Evolutionary conservation across 2,329 filamentous ascomycete genomes (phyloP).

Genomic region (Ophidiomyces ophidiicola): DNA sequence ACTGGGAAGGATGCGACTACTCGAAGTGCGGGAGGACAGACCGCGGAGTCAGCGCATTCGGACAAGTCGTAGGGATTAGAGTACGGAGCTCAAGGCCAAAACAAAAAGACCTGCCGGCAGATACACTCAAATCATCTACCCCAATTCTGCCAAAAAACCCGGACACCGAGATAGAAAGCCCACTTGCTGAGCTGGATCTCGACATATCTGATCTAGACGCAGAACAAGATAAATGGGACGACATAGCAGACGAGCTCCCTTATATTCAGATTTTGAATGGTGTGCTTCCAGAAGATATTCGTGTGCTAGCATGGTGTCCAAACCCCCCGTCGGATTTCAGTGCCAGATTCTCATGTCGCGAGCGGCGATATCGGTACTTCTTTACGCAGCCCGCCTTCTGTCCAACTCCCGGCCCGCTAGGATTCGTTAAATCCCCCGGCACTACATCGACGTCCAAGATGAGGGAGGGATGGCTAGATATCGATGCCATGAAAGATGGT

Average conservation of each 20-base stretch:
- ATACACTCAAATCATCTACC: constrained; percentile 13
- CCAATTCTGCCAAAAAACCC: constrained; percentile 13
- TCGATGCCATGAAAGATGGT: constrained; percentile 71
- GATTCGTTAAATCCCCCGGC: constrained; percentile 31
- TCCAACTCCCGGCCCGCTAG: constrained; percentile 48
- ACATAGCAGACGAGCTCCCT: constrained; percentile 65
- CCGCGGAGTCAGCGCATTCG: constrained; percentile 87
- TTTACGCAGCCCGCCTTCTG: constrained; percentile 87
- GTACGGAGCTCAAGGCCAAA: constrained; percentile 68
- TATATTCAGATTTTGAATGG: constrained; percentile 78
- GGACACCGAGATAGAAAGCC: constrained; percentile 5
- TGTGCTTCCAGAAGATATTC: constrained; percentile 77
- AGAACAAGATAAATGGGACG: constrained; percentile 44
- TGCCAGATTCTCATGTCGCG: constrained; percentile 82
- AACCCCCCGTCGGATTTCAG: constrained; percentile 67
- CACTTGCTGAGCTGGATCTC: constrained; percentile 15
- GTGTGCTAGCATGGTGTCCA: constrained; percentile 86
- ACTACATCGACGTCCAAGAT: constrained; percentile 20
- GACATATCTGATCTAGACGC: constrained; percentile 13
- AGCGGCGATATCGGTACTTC: constrained; percentile 90
- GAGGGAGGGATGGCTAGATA: constrained; percentile 70
- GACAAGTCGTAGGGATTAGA: constrained; percentile 76
- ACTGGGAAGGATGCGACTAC: constrained; percentile 78
- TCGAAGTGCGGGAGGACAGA: constrained; percentile 93
- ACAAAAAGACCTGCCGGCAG: constrained; percentile 18